Base-by-base conservation (phyloP, 202 grass and related monocot genomes). In the Cymbopogon flexuosus region DNA sequence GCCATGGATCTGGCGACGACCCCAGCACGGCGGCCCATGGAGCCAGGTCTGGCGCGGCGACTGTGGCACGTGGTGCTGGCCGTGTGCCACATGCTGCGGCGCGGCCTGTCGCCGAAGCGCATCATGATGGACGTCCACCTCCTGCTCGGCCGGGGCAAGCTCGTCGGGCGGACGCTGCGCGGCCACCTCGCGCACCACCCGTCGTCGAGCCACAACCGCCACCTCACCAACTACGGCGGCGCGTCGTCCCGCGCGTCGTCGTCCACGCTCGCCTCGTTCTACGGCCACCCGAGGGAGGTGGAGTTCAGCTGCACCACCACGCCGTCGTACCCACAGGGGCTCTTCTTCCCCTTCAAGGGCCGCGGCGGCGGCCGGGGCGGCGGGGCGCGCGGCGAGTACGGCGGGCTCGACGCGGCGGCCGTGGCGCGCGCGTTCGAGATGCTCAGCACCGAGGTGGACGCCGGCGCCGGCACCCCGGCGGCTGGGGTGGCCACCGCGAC, bases 231-330 rank as follows among this genome's bases (percentile, higher is more conserved):
- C 0, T 60, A 65, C 56, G 1, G 33, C 82, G 52, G 68, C 85
- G 5, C 78, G 1, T 29, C 77, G 7, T 15, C 78, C 14, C 45
- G 51, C 1, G 65, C 77, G 6, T 47, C 82, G 5, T 29, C 83
- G 2, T 72, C 81, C 8, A 62, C 91, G 24, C 76, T 88, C 24
- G 86, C 88, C 3, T 76, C 94, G 11, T 91, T 93, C 83, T 81
- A 92, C 85, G 78, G 87, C 36, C 83, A 65, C 22, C 78, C 85
- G 1, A 52, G 79, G 51, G 92, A 94, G 77, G 95, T 98, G 47
- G 84, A 98, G 88, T 98, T 98, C 88, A 98, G 95, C 88, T 98
- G 95, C 82, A 98, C 88, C 76, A 91, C 89, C 24, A 98, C 92
- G 77, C 95, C 95, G 46, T 84, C 84, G 42, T 80, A 77, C 80